Evolutionary conservation across 345 rosid genomes (phyloP), one percentile per base, ranked within the genome.

Genomic region (Lenwebbia sp.): DNA sequence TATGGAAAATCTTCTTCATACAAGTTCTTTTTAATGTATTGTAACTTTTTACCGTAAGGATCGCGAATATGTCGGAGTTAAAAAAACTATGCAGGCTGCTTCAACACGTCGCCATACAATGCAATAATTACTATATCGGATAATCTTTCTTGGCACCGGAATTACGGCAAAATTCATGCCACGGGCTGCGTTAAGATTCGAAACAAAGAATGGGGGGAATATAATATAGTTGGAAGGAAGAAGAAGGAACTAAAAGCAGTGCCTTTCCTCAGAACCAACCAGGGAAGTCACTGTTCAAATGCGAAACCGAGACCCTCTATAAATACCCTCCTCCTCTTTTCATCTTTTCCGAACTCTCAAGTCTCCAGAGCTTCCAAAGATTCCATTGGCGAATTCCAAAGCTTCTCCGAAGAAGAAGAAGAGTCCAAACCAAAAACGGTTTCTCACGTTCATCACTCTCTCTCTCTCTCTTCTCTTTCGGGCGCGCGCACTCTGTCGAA

Each of bases 11-110:
- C 22, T 17, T 17, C 7, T 19, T 54, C 23, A 0, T 54, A 23
- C 54, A 17, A 53, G 49, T 47, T 8, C 1, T 47, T 17, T 53
- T 53, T 2, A 6, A 5, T 17, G 7, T 19, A 53, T 6, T 5
- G 2, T 53, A 14, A 30, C 41, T 62, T 62, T 62, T 62, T 62
- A 30, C 11, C 74, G 7, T 1, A 17, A 62, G 10, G 40, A 8
- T 4, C 7, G 75, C 75, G 19, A 60, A 14, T 30, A 62, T 41
- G 8, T 65, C 1, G 15, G 40, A 13, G 37, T n/a, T n/a, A 28
- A 60, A 60, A 60, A 28, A 21, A 28, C 0, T 1, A 15, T 14
- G 74, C 22, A 0, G 5, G n/a, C 3, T n/a, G 4, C 33, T 58
- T 13, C 15, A 10, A 6, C 28, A 58, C 65, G n/a, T 15, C 10